Evolutionary conservation across 164 flowering plant genomes (phyloP).

Genomic region (Macadamia integrifolia): DNA sequence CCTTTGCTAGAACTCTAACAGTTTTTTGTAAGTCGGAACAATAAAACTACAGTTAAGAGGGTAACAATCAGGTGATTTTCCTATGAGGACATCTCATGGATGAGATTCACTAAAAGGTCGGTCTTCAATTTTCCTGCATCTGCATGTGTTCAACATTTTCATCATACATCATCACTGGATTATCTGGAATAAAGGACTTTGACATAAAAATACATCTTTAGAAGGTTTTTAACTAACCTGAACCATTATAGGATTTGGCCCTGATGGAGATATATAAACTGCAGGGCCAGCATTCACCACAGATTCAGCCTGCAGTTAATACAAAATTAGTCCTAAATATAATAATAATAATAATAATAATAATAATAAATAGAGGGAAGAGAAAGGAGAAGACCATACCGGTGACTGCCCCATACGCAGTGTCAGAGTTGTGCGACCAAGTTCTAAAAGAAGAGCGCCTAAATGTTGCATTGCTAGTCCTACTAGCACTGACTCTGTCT

Average conservation of each 20-base stretch:
- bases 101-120: too few relatives aligned
- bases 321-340: neutral
- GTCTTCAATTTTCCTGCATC: too few relatives aligned
- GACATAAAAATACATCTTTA: neutral
- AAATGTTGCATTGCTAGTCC: conserved; percentile 91
- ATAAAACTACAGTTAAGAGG: too few relatives aligned
- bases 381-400: conserved; percentile 38
- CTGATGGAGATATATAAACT: conserved; percentile 76
- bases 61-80: too few relatives aligned
- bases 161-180: too few relatives aligned
- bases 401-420: conserved; percentile 88
- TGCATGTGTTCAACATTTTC: too few relatives aligned
- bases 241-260: conserved; percentile 97
- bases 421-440: conserved; percentile 82
- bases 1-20: too few relatives aligned
- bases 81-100: too few relatives aligned
- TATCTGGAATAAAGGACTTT: too few relatives aligned
- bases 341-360: too few relatives aligned
- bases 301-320: conserved; percentile 58
- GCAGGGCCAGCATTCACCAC: conserved; percentile 91
- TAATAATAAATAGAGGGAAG: neutral
- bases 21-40: too few relatives aligned
- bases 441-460: conserved; percentile 90
- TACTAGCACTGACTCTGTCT: conserved; percentile 55
- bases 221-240: conserved; percentile 43